These are phyloP conservation scores for Lablab purpureus DNA, from an alignment of 306 rosid genomes.

Conservation along the genomic window DNA sequence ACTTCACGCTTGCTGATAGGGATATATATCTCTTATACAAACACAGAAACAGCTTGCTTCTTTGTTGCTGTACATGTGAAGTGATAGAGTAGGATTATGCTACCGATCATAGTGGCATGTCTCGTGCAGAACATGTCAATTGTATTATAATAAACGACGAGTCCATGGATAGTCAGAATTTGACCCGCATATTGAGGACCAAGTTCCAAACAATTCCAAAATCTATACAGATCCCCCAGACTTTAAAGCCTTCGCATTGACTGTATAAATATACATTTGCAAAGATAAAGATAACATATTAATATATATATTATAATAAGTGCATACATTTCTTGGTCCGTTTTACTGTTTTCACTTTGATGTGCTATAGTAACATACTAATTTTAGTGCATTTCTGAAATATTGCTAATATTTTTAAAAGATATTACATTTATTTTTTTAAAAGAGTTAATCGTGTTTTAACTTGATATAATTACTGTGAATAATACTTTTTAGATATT, in stretches of 20 bases:
- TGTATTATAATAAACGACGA: neutral
- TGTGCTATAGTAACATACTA: neutral
- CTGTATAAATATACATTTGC: neutral
- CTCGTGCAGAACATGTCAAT: constrained; percentile 42
- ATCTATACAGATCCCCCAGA: constrained; percentile 28
- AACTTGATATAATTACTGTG: no score
- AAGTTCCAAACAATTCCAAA: constrained; percentile 43
- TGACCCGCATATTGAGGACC: constrained; percentile 67
- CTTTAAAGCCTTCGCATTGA: neutral
- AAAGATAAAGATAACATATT: neutral
- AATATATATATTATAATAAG: neutral
- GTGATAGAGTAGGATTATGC: constrained; percentile 10
- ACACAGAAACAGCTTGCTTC: neutral
- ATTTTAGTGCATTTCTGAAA: neutral
- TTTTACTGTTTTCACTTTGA: neutral
- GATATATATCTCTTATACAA: constrained; percentile 9
- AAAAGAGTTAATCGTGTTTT: no score
- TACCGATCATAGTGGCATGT: constrained; percentile 24
- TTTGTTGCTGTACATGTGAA: neutral
- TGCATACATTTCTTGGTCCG: neutral
- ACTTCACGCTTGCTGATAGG: neutral
- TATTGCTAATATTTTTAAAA: neutral
- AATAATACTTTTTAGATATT: no score
- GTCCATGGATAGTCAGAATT: constrained; percentile 43
- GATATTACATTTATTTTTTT: neutral